phyloP scores from a whole-genome alignment of 2,329 filamentous ascomycete species.

The Curvularia hawaiiensis region DNA sequence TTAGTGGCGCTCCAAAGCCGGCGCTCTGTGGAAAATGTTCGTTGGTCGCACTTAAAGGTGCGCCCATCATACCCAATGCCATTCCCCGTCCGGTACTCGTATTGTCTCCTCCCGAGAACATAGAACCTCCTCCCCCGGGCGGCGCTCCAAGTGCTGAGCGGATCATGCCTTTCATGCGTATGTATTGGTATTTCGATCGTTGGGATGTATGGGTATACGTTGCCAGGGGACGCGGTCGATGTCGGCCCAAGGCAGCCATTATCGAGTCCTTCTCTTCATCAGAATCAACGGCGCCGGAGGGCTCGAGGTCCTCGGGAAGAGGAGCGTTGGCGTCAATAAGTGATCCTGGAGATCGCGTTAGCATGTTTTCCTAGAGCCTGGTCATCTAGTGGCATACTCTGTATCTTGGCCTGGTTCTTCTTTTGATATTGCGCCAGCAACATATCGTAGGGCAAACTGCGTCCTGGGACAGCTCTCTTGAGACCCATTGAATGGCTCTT shows the following conservation, averaged over 20 bases:
- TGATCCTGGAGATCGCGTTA: constrained; percentile 65
- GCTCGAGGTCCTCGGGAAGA: constrained; percentile 80
- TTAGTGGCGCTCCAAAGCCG: constrained; percentile 35
- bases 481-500: constrained; percentile 96
- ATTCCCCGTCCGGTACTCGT: constrained; percentile 32
- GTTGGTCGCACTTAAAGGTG: constrained; percentile 33
- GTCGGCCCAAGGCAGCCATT: constrained; percentile 76
- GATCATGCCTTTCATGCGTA: constrained; percentile 68
- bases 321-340: constrained; percentile 94
- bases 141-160: constrained; percentile 61
- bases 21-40: constrained; percentile 42
- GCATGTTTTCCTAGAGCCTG: neutral
- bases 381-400: constrained; percentile 67
- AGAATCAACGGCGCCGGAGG: constrained; percentile 76
- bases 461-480: constrained; percentile 84
- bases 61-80: constrained; percentile 41
- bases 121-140: constrained; percentile 32
- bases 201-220: constrained; percentile 63
- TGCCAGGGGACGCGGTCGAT: constrained; percentile 78
- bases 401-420: constrained; percentile 98
- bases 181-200: constrained; percentile 62
- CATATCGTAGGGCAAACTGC: constrained; percentile 91
- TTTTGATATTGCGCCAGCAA: constrained; percentile 73
- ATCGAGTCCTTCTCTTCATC: constrained; percentile 93
- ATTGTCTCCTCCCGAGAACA: constrained; percentile 32